phyloP scores from a whole-genome alignment of 2,329 filamentous ascomycete species.

The Acrocalymma vagum region DNA sequence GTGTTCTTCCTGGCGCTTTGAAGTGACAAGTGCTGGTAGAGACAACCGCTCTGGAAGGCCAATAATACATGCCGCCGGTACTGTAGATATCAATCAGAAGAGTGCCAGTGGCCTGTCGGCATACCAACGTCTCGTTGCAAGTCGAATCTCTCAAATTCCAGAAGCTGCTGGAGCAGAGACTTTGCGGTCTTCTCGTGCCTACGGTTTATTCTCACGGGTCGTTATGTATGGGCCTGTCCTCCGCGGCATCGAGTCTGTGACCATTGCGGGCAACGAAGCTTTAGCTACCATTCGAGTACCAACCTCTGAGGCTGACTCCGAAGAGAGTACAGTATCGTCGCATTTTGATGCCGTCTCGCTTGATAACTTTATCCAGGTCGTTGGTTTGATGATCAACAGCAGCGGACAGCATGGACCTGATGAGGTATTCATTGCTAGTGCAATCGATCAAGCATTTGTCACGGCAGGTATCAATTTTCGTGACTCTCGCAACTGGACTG shows the following conservation, averaged over 20 bases:
- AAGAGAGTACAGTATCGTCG: constrained; percentile 17
- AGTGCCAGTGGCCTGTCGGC: too few relatives aligned
- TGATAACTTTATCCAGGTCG: constrained; percentile 26
- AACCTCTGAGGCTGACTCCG: constrained; percentile 7
- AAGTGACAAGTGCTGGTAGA: too few relatives aligned
- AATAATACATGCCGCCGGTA: too few relatives aligned
- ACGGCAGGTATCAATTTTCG: too few relatives aligned
- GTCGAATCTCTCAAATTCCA: constrained; percentile 7
- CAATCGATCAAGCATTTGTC: constrained; percentile 22
- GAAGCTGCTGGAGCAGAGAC: constrained; percentile 10
- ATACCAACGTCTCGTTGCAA: constrained; percentile 18
- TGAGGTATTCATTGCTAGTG: constrained; percentile 22
- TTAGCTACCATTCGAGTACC: constrained; percentile 15
- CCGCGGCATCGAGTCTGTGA: constrained; percentile 18
- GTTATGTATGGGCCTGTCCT: constrained; percentile 21
- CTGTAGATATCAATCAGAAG: too few relatives aligned
- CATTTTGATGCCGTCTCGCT: constrained; percentile 23
- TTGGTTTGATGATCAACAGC: constrained; percentile 26
- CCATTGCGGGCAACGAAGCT: constrained; percentile 20
- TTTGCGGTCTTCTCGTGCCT: constrained; percentile 19
- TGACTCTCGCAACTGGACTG: constrained; percentile 15
- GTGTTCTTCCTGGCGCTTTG: too few relatives aligned
- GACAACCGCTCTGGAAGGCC: too few relatives aligned
- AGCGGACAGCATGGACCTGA: constrained; percentile 15
- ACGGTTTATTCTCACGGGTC: constrained; percentile 23